Percentiles rank a stretch among this genome's conserved stretches.
phyloP scores from a whole-genome alignment of 371 early-diverging fungal genomes.

The Apophysomyces trapeziformis region DNA sequence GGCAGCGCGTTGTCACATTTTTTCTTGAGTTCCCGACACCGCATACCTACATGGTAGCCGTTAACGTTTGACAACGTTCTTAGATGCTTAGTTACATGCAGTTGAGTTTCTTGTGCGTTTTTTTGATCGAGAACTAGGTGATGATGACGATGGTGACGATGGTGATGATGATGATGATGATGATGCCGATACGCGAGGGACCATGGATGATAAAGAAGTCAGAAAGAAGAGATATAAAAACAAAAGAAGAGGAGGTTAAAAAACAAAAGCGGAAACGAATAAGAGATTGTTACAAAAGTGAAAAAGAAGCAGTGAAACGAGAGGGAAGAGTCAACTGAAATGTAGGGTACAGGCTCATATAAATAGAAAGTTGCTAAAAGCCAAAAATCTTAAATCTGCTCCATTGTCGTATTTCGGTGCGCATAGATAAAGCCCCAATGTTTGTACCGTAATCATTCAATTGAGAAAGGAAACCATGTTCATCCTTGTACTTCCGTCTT shows the following conservation, averaged over 20 bases:
- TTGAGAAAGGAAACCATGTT: too few relatives aligned
- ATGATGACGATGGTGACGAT: neutral
- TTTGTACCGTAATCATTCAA: neutral
- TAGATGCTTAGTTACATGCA: conserved; percentile 8
- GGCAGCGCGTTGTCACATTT: conserved; percentile 11
- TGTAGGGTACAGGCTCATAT: conserved; percentile 8
- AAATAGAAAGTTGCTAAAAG: conserved; percentile 9
- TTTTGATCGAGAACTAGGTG: conserved; percentile 3
- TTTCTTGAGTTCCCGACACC: conserved; percentile 17
- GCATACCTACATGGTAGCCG: conserved; percentile 14
- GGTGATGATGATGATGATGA: neutral
- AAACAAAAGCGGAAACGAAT: neutral
- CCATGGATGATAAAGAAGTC: neutral
- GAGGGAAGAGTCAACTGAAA: conserved; percentile 3
- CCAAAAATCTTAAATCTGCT: neutral
- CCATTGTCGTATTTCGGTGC: neutral
- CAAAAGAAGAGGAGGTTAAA: neutral
- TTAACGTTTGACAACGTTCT: conserved; percentile 6
- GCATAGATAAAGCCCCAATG: conserved; percentile 1
- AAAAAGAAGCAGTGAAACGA: neutral
- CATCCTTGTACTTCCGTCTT: too few relatives aligned
- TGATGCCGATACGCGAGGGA: conserved; percentile 1
- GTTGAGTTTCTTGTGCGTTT: conserved; percentile 9
- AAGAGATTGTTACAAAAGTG: neutral
- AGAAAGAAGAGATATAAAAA: neutral